Evolutionary conservation across 441 rosid genomes (phyloP).

Genomic region (Melastoma candidum): DNA sequence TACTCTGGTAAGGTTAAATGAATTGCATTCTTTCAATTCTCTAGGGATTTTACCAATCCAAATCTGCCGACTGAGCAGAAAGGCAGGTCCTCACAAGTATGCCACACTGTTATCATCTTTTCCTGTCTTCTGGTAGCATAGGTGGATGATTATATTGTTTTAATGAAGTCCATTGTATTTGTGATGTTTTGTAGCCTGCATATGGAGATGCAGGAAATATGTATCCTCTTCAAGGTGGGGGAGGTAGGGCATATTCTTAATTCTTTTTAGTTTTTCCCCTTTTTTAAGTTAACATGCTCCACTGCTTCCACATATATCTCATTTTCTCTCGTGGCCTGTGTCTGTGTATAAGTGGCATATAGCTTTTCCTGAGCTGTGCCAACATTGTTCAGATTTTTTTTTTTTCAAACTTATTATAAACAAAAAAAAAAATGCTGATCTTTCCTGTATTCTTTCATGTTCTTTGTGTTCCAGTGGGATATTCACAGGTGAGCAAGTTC

Average conservation of each 20-base stretch:
- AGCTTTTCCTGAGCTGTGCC: not conserved
- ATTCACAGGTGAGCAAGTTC: slow-evolving; percentile 73
- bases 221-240: slow-evolving; percentile 29
- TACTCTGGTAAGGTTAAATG: not conserved
- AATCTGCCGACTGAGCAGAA: slow-evolving; percentile 86
- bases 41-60: slow-evolving; percentile 91
- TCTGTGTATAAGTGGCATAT: not conserved
- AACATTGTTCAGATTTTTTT: not conserved
- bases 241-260: slow-evolving; percentile 26
- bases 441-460: slow-evolving; percentile 17
- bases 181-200: slow-evolving; percentile 43
- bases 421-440: slow-evolving; percentile 13
- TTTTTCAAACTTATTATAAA: not conserved
- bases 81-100: slow-evolving; percentile 85
- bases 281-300: slow-evolving; percentile 6
- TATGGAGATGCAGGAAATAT: slow-evolving; percentile 81
- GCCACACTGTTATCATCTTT: slow-evolving; percentile 6
- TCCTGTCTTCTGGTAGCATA: slow-evolving; percentile 14
- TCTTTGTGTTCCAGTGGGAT: slow-evolving; percentile 47
- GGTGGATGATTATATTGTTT: not conserved
- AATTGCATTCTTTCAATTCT: slow-evolving; percentile 6
- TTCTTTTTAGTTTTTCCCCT: slow-evolving; percentile 7
- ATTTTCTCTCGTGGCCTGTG: slow-evolving; percentile 5
- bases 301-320: not conserved
- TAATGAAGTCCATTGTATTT: slow-evolving; percentile 15